A percentile compares a stretch with the other conserved stretches of the same genome.
phyloP scores from a whole-genome alignment of 345 rosid genomes.

The Sonneratia caseolaris region DNA sequence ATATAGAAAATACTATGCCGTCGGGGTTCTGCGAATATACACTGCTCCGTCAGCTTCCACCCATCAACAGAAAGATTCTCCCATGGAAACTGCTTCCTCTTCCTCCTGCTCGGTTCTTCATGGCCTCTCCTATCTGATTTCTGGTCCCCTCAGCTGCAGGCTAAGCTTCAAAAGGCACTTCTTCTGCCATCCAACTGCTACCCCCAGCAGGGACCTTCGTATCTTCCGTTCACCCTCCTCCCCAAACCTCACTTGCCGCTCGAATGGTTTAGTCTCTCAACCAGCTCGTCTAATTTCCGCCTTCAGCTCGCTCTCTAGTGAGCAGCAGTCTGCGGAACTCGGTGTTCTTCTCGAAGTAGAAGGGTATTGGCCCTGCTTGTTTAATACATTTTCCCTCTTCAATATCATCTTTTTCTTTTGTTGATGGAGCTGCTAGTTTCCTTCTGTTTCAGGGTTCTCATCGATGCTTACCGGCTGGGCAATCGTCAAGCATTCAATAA shows the following conservation, averaged over 20 bases:
- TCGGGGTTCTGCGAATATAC: too few species aligned
- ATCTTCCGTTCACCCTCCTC: constrained; percentile 21
- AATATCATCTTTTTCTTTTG: not conserved
- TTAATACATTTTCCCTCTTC: not conserved
- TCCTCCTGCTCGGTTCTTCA: constrained; percentile 30
- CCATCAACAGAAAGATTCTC: not conserved
- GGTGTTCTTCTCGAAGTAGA: constrained; percentile 88
- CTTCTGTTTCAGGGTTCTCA: constrained; percentile 44
- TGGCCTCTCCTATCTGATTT: constrained; percentile 12
- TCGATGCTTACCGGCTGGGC: constrained; percentile 71
- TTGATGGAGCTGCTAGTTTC: not conserved
- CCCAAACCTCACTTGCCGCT: constrained; percentile 13
- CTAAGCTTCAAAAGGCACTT: not conserved
- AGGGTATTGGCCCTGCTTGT: constrained; percentile 33
- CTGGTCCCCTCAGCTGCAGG: not conserved
- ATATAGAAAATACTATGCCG: too few species aligned
- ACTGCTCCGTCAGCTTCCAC: not conserved
- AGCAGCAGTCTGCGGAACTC: constrained; percentile 39
- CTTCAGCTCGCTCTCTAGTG: constrained; percentile 28
- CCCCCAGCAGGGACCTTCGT: constrained; percentile 1
- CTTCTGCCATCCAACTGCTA: constrained; percentile 12
- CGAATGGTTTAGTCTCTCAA: constrained; percentile 22
- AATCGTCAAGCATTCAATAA: constrained; percentile 78
- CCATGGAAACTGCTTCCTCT: constrained; percentile 11
- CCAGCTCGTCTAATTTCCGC: constrained; percentile 14